phyloP scores from a whole-genome alignment of 352 stramenopile species.

The Pythium sp. region DNA sequence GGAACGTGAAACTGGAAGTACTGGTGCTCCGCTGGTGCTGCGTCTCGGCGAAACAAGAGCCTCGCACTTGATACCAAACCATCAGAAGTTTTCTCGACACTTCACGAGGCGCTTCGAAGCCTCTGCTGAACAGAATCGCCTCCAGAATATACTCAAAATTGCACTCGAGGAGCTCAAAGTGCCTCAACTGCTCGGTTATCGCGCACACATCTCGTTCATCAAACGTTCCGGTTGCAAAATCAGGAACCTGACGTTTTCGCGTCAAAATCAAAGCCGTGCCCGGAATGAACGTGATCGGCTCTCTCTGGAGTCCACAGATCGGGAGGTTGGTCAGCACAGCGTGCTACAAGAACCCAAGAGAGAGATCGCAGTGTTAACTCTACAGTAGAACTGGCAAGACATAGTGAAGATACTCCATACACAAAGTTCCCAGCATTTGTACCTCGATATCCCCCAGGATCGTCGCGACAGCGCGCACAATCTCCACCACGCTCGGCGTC shows the following conservation, averaged over 20 bases:
- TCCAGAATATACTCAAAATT: constrained; percentile 32
- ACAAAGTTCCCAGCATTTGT: background rate
- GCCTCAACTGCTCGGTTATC: constrained; percentile 28
- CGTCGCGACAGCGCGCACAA: constrained; percentile 29
- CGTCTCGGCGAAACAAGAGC: background rate
- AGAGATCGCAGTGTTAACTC: background rate
- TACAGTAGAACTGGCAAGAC: background rate
- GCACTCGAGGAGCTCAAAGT: constrained; percentile 27
- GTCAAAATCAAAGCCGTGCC: constrained; percentile 40
- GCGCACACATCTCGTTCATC: background rate
- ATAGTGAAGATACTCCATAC: background rate
- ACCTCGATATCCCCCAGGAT: constrained; percentile 30
- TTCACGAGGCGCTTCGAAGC: constrained; percentile 17
- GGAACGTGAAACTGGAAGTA: constrained; percentile 6
- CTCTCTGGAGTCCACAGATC: constrained; percentile 27
- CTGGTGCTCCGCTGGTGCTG: background rate
- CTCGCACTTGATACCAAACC: constrained; percentile 23
- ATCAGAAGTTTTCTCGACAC: constrained; percentile 23
- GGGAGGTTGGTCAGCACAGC: constrained; percentile 30
- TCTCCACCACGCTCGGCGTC: constrained; percentile 2
- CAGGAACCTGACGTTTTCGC: background rate
- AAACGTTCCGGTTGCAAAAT: background rate
- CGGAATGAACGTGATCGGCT: constrained; percentile 29
- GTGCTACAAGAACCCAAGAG: constrained; percentile 16
- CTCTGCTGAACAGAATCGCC: constrained; percentile 27